Conservation (phyloP, 208 protist genomes). For the Naegleria fowleri region DNA sequence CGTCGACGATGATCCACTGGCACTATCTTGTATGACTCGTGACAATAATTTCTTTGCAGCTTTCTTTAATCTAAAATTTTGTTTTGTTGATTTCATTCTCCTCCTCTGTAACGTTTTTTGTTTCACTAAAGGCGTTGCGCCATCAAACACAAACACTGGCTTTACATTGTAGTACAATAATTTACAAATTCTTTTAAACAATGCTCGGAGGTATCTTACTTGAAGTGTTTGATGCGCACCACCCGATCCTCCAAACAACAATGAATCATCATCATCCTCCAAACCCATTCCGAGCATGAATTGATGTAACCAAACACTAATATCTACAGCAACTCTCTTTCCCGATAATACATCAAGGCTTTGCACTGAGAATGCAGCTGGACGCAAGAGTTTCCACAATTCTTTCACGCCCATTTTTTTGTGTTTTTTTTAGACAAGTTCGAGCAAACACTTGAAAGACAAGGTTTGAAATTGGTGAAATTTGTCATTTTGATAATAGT, state of each 20-base stretch:
- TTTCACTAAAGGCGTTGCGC: slow-evolving; percentile 31
- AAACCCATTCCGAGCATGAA: neutral
- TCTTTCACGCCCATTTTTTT: slow-evolving; percentile 36
- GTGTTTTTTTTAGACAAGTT: neutral
- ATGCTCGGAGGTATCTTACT: neutral
- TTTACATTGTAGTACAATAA: slow-evolving; percentile 38
- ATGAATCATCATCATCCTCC: slow-evolving; percentile 27
- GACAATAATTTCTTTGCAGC: slow-evolving; percentile 3
- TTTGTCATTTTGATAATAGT: too few species aligned
- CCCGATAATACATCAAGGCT: slow-evolving; percentile 17
- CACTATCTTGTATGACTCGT: neutral
- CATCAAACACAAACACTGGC: slow-evolving; percentile 41
- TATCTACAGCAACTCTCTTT: slow-evolving; percentile 35
- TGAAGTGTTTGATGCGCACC: neutral
- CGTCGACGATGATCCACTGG: neutral
- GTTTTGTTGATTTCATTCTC: neutral
- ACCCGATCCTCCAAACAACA: neutral
- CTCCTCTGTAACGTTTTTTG: slow-evolving; percentile 28
- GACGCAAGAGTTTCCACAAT: slow-evolving; percentile 31
- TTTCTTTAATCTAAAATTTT: neutral
- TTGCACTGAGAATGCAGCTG: neutral
- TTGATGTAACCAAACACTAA: slow-evolving; percentile 37
- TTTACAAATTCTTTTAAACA: slow-evolving; percentile 35
- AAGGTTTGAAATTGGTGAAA: too few species aligned
- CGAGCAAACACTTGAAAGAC: too few species aligned